Conservation (phyloP, 2,329 filamentous ascomycete genomes). For the Zasmidium angulare region DNA sequence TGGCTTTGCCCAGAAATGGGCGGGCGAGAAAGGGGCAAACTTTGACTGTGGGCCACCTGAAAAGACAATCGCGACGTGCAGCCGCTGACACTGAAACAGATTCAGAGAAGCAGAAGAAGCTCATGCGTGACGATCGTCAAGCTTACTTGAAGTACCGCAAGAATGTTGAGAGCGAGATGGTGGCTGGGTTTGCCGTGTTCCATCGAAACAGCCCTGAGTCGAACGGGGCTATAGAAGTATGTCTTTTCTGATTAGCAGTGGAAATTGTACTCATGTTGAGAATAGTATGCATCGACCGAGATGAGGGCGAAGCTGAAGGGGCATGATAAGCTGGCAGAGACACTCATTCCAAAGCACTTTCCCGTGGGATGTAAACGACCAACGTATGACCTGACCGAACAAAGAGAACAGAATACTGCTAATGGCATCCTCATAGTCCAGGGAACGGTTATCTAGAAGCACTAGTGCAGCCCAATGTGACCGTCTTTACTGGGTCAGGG, state of each 20-base stretch:
- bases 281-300: neutral
- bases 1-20: conserved; percentile 44
- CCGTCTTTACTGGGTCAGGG: conserved; percentile 22
- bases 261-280: neutral
- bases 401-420: neutral
- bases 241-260: neutral
- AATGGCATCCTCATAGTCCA: conserved; percentile 27
- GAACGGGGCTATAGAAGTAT: conserved; percentile 28
- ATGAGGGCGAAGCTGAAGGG: neutral
- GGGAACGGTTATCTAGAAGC: conserved; percentile 53
- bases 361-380: conserved; percentile 48
- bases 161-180: conserved; percentile 43
- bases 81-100: conserved; percentile 15
- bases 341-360: conserved; percentile 47
- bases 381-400: conserved; percentile 27
- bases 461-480: conserved; percentile 46
- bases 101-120: conserved; percentile 40
- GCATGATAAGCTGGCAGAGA: conserved; percentile 39
- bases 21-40: conserved; percentile 47
- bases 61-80: neutral
- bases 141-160: conserved; percentile 48
- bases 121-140: conserved; percentile 39
- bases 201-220: neutral
- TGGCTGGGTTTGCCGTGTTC: neutral
- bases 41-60: conserved; percentile 36